These are phyloP conservation scores for Mycena chlorophos DNA, from an alignment of 768 basidiomycete species.

Conservation along the genomic window DNA sequence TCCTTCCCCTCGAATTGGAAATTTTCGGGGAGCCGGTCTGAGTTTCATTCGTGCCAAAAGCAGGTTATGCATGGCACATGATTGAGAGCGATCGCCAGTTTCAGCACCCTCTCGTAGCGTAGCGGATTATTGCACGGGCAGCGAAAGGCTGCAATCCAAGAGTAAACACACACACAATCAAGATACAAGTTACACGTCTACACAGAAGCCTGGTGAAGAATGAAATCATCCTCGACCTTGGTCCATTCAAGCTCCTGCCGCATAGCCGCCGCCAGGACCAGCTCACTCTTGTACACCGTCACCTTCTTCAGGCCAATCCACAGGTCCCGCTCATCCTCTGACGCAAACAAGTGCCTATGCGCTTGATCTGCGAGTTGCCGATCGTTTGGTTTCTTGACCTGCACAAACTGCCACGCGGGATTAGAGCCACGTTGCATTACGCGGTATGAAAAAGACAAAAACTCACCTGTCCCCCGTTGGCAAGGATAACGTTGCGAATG, in stretches of 20 bases:
- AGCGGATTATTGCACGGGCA: not conserved
- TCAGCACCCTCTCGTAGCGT: not conserved
- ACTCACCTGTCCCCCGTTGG: slow-evolving; percentile 72
- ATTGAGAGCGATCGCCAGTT: not conserved
- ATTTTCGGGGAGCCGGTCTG: not conserved
- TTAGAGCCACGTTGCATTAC: not conserved
- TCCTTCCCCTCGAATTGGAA: too few relatives aligned
- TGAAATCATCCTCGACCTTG: slow-evolving; percentile 35
- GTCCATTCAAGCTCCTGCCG: slow-evolving; percentile 71
- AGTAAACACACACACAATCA: not conserved
- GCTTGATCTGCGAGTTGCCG: slow-evolving; percentile 36
- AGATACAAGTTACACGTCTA: not conserved
- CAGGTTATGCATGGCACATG: not conserved
- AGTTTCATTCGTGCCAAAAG: not conserved
- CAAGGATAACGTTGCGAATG: slow-evolving; percentile 66
- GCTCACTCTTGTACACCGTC: slow-evolving; percentile 67
- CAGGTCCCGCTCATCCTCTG: slow-evolving; percentile 60
- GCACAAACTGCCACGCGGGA: not conserved
- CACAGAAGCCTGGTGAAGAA: not conserved
- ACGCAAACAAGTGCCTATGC: slow-evolving; percentile 62
- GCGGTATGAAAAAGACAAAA: not conserved
- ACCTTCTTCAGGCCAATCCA: slow-evolving; percentile 63
- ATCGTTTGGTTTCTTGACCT: not conserved
- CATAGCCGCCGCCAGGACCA: slow-evolving; percentile 63
- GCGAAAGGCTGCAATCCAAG: not conserved